Conservation (phyloP, 1,284 basidiomycete genomes). For the Puccinia brachypodii region DNA sequence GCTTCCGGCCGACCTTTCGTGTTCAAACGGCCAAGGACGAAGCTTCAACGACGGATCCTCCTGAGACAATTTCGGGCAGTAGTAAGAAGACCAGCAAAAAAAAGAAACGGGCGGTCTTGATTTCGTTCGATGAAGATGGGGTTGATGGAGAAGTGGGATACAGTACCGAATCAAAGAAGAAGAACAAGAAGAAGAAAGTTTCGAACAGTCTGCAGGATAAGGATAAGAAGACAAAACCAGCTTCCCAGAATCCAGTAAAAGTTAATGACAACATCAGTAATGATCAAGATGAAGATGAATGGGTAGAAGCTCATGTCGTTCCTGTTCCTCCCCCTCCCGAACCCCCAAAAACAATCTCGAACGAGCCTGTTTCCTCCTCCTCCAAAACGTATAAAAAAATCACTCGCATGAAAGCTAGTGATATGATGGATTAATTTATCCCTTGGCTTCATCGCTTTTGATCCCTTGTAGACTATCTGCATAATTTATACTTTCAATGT, state of each 20-base stretch:
- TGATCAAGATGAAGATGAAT: constrained; percentile 23
- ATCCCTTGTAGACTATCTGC: neutral
- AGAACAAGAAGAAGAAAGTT: constrained; percentile 31
- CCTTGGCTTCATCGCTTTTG: neutral
- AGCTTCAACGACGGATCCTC: neutral
- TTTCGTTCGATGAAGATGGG: constrained; percentile 45
- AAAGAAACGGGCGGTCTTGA: constrained; percentile 39
- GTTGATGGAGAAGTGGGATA: neutral
- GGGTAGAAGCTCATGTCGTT: neutral
- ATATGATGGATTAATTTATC: constrained; percentile 33
- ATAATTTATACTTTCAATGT: neutral
- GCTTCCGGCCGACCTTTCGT: constrained; percentile 44
- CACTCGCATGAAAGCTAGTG: constrained; percentile 34
- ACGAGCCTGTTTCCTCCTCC: neutral
- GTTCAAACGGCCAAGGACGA: neutral
- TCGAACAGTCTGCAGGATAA: neutral
- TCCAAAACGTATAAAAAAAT: constrained; percentile 27
- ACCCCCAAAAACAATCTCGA: neutral
- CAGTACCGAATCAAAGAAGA: constrained; percentile 6
- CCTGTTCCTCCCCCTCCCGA: neutral
- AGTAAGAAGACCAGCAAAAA: constrained; percentile 41
- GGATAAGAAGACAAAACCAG: constrained; percentile 7
- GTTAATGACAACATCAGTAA: neutral
- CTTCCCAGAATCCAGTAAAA: neutral
- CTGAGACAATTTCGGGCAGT: neutral